Evolutionary conservation across 2,329 filamentous ascomycete genomes (phyloP), one percentile per base, ranked within the genome.

Genomic region (Tricladium varicosporioides): DNA sequence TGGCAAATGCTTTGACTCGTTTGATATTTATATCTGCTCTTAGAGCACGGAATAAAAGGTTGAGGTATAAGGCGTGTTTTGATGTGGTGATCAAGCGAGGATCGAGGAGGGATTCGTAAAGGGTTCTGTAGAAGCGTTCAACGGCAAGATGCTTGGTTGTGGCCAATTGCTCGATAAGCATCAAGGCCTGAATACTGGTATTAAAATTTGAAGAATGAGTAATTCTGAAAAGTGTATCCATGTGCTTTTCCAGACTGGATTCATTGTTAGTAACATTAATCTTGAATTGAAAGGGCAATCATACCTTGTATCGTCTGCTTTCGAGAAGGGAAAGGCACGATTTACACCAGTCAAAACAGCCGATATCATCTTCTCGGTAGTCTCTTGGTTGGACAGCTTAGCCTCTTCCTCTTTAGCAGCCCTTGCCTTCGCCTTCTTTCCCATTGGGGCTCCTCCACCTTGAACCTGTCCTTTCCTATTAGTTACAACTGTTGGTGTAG

Each of bases 171-270:
- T 97, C 94, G 63, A 99, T 95, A 48, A 99, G 79, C 76, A 96
- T 88, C 63, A 99, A 82, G 33, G 94, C 93, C 74, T 99, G 94
- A 40, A 99, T 91, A 70, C 92, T 94, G 0, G 94, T 99, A 75
- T 97, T 99, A 81, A 99, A 97, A 73, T 99, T 99, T 56, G 93
- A 91, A 0, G 93, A 97, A 74, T 99, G 94, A 0, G 94, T 96
- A 67, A 99, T 94, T 67, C 86, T 87, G 81, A 97, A 99, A 22
- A 99, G 81, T 2, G 93, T 97, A 70, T 97, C 89, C 56, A 99
- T 83, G 69, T 99, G 93, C 57, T 87, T 86, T 68, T 95, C 90
- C 63, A 97, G 84, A 19, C 86, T 89, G 62, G 44, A 56, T 40
- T 27, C 36, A 16, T 54, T 53, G 52, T 69, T 67, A 66, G 68